Evolutionary conservation across 192 early-diverging fungal species (phyloP), one percentile per base, ranked within the genome.

Genomic region (Linnemannia elongata): DNA sequence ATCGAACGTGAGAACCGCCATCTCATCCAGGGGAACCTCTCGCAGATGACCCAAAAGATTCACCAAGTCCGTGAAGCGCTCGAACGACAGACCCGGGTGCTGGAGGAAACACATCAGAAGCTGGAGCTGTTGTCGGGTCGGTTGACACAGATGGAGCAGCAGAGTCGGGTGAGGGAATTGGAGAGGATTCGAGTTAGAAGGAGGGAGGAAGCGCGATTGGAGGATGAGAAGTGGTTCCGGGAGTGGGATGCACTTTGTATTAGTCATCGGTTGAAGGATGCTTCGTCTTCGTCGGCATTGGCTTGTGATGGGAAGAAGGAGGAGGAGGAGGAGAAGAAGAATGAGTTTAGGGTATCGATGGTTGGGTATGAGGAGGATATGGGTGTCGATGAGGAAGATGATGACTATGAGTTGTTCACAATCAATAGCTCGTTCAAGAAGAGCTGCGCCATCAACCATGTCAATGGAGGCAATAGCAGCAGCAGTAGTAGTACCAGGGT

Each of bases 1-100:
- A 80, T 86, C 38, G 74, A 76, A 30, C 83, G 83, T n/a, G 79
- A 86, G 75, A 86, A 86, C 30, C 75, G 60, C 27, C 27, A 39
- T 2, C 10, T 36, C 6, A 71, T 86, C 70, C 70, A 80, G 8
- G 70, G 75, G 0, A 63, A 36, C 17, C 63, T 80, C 18, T 8
- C 74, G 5, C 83, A 86, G 10, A 86, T 86, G 78, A 71, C 73
- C 10, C 33, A 52, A 52, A 86, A 80, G 47, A 86, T 86, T 22
- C 52, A 69, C 6, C 78, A 69, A 35, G 83, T 86, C 45, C 78
- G 83, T 15, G 45, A 69, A 10, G 83, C 79, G 5, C 69, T 86
- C 22, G 74, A 74, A 20, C 52, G 78, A 17, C 83, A 86, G 47
- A 86, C 78, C 20, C 74, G 27, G 4, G 70, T 74, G n/a, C 35